Evolutionary conservation across 129 eudicot genomes (phyloP).

Genomic region (Solidago caesia): DNA sequence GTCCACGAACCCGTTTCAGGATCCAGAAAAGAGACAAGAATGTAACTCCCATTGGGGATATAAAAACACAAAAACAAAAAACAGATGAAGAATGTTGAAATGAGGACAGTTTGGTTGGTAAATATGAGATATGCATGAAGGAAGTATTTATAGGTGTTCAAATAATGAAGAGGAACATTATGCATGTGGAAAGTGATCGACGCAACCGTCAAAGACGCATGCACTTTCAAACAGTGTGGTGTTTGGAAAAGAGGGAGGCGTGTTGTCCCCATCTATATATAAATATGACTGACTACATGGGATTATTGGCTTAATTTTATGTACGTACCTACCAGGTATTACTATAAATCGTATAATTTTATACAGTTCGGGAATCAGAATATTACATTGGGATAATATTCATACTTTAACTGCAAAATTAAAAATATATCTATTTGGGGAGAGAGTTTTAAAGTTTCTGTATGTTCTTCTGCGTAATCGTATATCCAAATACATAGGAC

Average conservation of each 20-base stretch:
- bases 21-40: conserved; percentile 22
- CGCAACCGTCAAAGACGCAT: conserved; percentile 36
- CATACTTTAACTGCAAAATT: too few relatives aligned
- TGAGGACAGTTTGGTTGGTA: conserved; percentile 13
- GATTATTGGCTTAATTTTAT: too few relatives aligned
- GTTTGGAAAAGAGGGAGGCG: conserved; percentile 25
- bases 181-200: conserved; percentile 24
- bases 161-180: conserved; percentile 18
- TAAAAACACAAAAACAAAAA: neutral
- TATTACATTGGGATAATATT: too few relatives aligned
- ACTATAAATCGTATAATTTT: too few relatives aligned
- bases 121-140: neutral
- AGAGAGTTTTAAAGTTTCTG: too few relatives aligned
- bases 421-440: too few relatives aligned
- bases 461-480: too few relatives aligned
- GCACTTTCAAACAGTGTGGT: conserved; percentile 19
- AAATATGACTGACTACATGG: too few relatives aligned
- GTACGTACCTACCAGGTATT: too few relatives aligned
- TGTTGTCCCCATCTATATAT: neutral
- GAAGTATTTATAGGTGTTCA: conserved; percentile 19
- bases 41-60: conserved; percentile 15
- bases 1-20: conserved; percentile 21
- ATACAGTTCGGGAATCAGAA: too few relatives aligned
- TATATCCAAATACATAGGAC: too few relatives aligned
- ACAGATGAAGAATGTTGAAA: neutral